Conservation (phyloP, 352 stramenopile genomes). For the Globisporangium nunn region DNA sequence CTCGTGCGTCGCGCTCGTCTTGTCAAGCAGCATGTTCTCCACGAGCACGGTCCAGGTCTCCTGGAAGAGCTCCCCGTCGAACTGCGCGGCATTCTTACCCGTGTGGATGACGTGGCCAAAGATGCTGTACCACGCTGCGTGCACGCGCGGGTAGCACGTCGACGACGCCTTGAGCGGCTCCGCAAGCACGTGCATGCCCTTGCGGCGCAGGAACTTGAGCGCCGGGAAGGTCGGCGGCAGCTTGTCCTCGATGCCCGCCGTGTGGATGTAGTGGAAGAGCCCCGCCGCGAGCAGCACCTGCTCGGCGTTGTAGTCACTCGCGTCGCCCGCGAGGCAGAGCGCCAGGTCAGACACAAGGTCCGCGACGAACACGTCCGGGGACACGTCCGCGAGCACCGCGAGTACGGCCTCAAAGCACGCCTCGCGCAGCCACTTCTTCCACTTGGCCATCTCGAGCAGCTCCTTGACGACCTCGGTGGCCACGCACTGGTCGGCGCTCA, state of each 20-base stretch:
- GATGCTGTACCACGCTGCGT: conserved; percentile 71
- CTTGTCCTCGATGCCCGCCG: conserved; percentile 27
- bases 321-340: conserved; percentile 23
- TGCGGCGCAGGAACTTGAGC: conserved; percentile 38
- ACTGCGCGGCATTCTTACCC: conserved; percentile 20
- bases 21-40: conserved; percentile 60
- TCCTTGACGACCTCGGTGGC: conserved; percentile 34
- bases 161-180: conserved; percentile 67
- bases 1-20: conserved; percentile 55
- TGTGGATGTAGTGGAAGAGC: conserved; percentile 60
- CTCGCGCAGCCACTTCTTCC: conserved; percentile 86
- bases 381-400: conserved; percentile 45
- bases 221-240: conserved; percentile 34
- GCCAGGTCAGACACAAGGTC: conserved; percentile 28
- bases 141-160: conserved; percentile 64
- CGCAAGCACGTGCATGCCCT: conserved; percentile 52
- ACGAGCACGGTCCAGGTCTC: conserved; percentile 78
- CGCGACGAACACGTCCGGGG: conserved; percentile 39
- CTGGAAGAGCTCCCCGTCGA: conserved; percentile 65
- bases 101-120: conserved; percentile 67
- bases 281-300: conserved; percentile 73
- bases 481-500: conserved; percentile 30
- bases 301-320: conserved; percentile 57
- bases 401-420: conserved; percentile 67
- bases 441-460: conserved; percentile 41